Evolutionary conservation across 1,139 yeast genomes (phyloP).

Genomic region (Protomyces pachydermus): DNA sequence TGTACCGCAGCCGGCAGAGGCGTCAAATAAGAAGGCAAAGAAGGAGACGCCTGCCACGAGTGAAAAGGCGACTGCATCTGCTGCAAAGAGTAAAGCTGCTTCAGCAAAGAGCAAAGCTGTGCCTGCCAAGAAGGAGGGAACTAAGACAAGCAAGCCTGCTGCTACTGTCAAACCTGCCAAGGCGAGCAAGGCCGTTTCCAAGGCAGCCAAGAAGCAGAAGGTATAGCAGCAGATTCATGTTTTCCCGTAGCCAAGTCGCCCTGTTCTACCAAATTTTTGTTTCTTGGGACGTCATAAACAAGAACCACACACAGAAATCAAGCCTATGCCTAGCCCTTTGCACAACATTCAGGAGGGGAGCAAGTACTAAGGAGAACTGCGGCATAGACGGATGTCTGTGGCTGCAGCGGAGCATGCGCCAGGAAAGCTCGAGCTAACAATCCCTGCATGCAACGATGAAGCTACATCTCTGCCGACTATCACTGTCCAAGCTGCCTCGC

Average conservation of each 20-base stretch:
- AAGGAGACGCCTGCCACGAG: neutral
- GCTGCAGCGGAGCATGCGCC: neutral
- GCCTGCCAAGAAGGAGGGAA: neutral
- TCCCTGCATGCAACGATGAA: neutral
- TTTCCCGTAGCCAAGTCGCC: neutral
- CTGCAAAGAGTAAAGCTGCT: too few relatives aligned
- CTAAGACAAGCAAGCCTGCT: neutral
- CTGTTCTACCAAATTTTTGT: too few relatives aligned
- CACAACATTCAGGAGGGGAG: too few relatives aligned
- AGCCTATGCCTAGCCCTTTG: too few relatives aligned
- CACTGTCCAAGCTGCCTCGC: neutral
- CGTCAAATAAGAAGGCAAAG: neutral
- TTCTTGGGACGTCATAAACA: too few relatives aligned
- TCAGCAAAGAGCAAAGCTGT: neutral
- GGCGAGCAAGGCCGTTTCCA: neutral
- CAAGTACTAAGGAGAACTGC: too few relatives aligned
- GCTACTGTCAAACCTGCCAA: neutral
- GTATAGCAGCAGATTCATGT: neutral
- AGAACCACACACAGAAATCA: too few relatives aligned
- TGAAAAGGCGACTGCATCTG: neutral
- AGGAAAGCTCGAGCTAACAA: neutral
- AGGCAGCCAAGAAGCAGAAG: neutral
- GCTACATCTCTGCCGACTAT: neutral
- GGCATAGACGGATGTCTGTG: too few relatives aligned
- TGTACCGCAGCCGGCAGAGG: neutral